A percentile compares a stretch with the other conserved stretches of the same genome.
Evolutionary conservation across 75 land plant genomes (phyloP).

Genomic region (Sequoia sempervirens): DNA sequence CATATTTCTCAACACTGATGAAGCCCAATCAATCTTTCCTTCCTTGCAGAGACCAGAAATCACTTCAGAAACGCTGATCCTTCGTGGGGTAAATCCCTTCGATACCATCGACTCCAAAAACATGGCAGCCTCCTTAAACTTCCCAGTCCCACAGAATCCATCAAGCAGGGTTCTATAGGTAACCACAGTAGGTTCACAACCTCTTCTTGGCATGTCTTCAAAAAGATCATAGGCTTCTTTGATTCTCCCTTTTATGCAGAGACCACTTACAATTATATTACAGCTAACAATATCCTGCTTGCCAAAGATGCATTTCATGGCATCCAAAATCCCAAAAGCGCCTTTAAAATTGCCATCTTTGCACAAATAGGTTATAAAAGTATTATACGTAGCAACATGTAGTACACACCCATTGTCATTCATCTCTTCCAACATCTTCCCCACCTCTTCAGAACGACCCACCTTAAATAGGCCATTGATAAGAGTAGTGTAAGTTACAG

Average conservation of each 20-base stretch:
- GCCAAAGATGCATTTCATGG: constrained; percentile 6
- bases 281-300: constrained; percentile 15
- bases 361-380: constrained; percentile 7
- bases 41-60: constrained; percentile 18
- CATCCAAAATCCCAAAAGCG: constrained; percentile 12
- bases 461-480: constrained; percentile 19
- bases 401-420: constrained; percentile 6
- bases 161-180: constrained; percentile 21
- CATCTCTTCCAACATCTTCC: constrained; percentile 15
- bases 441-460: constrained; percentile 5
- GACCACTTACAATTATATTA: constrained; percentile 9
- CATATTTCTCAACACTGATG: constrained; percentile 4
- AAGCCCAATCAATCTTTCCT: constrained; percentile 8
- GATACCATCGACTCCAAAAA: constrained; percentile 10
- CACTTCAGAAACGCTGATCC: background rate
- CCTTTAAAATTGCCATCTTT: constrained; percentile 9
- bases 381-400: constrained; percentile 13
- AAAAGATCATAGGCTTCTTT: constrained; percentile 15
- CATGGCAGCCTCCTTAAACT: constrained; percentile 10
- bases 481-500: constrained; percentile 28
- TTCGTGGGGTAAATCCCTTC: constrained; percentile 8
- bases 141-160: constrained; percentile 11
- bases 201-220: constrained; percentile 16
- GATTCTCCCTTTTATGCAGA: constrained; percentile 5
- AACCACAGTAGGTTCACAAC: constrained; percentile 12